Evolutionary conservation across 306 rosid species (phyloP).

Genomic region (Biancaea sappan): DNA sequence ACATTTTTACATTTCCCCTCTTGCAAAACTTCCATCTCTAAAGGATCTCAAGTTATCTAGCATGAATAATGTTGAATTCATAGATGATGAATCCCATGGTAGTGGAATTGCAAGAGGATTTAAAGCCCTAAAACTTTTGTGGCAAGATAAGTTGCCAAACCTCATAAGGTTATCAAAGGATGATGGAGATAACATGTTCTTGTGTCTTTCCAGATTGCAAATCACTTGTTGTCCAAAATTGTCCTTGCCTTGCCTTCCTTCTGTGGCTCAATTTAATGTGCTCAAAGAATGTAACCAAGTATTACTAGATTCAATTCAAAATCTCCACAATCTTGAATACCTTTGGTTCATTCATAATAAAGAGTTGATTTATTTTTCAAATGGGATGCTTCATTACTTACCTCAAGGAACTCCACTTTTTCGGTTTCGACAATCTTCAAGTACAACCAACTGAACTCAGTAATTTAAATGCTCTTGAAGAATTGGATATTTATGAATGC

Average conservation of each 20-base stretch:
- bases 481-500: neutral
- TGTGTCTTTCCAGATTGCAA: neutral
- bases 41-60: neutral
- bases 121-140: neutral
- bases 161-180: neutral
- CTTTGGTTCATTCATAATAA: neutral
- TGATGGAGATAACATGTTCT: neutral
- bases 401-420: slow-evolving; percentile 1
- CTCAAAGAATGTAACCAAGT: neutral
- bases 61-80: neutral
- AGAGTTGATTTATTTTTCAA: neutral
- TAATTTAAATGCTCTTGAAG: neutral
- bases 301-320: neutral
- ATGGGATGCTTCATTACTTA: slow-evolving; percentile 30
- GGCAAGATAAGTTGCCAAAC: neutral
- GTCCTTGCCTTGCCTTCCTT: neutral
- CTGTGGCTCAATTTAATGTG: neutral
- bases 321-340: neutral
- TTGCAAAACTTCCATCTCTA: neutral
- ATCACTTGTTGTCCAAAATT: neutral
- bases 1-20: neutral
- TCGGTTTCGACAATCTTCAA: neutral
- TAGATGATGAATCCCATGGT: neutral
- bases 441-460: neutral
- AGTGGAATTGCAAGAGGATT: neutral